Conservation (phyloP, 306 rosid genomes). For the Urtica urens region DNA sequence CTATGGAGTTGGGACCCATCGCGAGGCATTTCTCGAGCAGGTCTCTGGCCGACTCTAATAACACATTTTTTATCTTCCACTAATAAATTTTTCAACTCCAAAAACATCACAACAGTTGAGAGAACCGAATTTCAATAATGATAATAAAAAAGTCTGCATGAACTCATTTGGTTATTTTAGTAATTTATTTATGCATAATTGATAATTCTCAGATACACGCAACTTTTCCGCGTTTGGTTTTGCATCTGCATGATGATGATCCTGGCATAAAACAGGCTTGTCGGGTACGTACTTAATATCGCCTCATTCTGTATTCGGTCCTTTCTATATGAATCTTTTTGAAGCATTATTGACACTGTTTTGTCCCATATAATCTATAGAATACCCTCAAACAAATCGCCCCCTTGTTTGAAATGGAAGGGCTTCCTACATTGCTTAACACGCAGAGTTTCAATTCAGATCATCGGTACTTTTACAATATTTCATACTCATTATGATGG, state of each 20-base stretch:
- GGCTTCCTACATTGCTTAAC: constrained; percentile 38
- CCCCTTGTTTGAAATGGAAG: constrained; percentile 61
- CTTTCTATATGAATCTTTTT: constrained; percentile 2
- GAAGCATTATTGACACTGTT: constrained; percentile 12
- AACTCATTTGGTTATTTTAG: not conserved
- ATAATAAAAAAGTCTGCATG: not conserved
- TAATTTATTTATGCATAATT: not conserved
- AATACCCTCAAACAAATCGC: constrained; percentile 56
- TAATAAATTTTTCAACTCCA: too few species aligned
- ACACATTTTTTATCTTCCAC: not conserved
- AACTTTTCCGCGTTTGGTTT: constrained; percentile 72
- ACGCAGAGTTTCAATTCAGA: constrained; percentile 68
- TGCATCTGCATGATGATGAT: constrained; percentile 82
- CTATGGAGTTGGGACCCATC: constrained; percentile 54
- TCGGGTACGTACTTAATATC: constrained; percentile 67
- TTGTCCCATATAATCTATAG: constrained; percentile 22
- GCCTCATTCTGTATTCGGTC: constrained; percentile 15
- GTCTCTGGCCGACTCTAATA: constrained; percentile 22
- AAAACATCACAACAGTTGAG: too few species aligned
- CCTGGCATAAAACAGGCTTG: constrained; percentile 67
- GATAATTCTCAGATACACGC: constrained; percentile 51
- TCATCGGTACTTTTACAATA: constrained; percentile 48
- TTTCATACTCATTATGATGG: not conserved
- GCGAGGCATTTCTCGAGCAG: constrained; percentile 88
- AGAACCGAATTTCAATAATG: too few species aligned